These are phyloP conservation scores for Lasiosphaeria ovina DNA, from an alignment of 495 filamentous ascomycete species.

Conservation along the genomic window DNA sequence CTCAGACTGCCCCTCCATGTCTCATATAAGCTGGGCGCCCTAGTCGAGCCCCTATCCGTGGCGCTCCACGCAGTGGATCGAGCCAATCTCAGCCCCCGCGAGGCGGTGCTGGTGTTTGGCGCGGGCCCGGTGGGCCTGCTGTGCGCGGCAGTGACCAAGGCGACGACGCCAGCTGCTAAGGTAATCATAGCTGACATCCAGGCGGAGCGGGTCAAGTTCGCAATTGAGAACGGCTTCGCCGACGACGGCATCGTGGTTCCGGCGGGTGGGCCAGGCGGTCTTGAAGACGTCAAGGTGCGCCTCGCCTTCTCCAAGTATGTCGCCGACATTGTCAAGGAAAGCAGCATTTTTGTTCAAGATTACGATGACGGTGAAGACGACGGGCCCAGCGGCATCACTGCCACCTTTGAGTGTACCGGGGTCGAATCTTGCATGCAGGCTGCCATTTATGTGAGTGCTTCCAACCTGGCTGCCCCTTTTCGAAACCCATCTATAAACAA, in stretches of 20 bases:
- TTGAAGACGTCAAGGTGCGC: constrained; percentile 56
- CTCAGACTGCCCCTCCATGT: constrained; percentile 58
- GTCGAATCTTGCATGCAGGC: constrained; percentile 82
- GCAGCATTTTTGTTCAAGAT: constrained; percentile 17
- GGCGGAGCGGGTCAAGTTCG: constrained; percentile 66
- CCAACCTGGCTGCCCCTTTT: no score
- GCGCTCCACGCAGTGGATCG: constrained; percentile 71
- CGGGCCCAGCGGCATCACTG: constrained; percentile 57
- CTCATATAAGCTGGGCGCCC: constrained; percentile 65
- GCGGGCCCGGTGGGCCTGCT: constrained; percentile 79
- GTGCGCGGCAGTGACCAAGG: constrained; percentile 49
- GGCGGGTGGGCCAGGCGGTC: constrained; percentile 51
- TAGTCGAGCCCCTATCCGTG: constrained; percentile 78
- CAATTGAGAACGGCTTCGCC: constrained; percentile 65
- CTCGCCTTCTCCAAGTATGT: constrained; percentile 61
- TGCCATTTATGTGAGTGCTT: constrained; percentile 68
- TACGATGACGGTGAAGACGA: constrained; percentile 15
- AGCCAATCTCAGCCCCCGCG: constrained; percentile 51
- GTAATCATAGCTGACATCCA: constrained; percentile 82
- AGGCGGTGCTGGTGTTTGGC: constrained; percentile 70
- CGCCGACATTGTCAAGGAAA: constrained; percentile 50
- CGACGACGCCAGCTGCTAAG: neutral
- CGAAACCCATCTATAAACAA: neutral
- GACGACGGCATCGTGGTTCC: constrained; percentile 62
- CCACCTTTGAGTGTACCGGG: constrained; percentile 92